Conservation (phyloP, 257 asterid species). For the Verbena officinalis region DNA sequence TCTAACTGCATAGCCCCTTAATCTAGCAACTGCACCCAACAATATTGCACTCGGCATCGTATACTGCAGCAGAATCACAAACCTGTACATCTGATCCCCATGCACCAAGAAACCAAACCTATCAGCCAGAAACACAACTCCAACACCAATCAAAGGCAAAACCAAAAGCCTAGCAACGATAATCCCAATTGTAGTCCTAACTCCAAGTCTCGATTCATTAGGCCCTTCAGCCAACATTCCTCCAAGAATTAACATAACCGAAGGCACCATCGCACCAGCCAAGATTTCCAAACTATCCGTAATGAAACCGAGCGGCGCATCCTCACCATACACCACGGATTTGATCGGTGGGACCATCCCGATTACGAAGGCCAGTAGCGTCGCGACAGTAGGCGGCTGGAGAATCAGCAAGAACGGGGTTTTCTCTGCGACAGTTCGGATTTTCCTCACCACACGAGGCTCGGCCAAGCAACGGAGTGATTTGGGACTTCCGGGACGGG, state of each 20-base stretch:
- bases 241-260: conserved; percentile 88
- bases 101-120: conserved; percentile 48
- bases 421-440: conserved; percentile 72
- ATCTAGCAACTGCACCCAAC: conserved; percentile 90
- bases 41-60: conserved; percentile 87
- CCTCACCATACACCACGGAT: conserved; percentile 64
- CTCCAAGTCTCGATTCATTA: conserved; percentile 73
- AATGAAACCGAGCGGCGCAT: conserved; percentile 72
- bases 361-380: conserved; percentile 66
- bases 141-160: conserved; percentile 71
- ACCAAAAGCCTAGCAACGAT: conserved; percentile 72
- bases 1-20: conserved; percentile 82
- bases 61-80: conserved; percentile 88
- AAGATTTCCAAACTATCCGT: conserved; percentile 79
- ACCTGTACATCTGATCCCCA: conserved; percentile 73
- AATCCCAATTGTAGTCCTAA: conserved; percentile 67
- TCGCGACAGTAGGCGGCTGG: conserved; percentile 89
- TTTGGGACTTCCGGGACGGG: conserved; percentile 51
- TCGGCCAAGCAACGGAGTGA: conserved; percentile 79
- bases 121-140: conserved; percentile 65
- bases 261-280: conserved; percentile 94
- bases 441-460: conserved; percentile 74
- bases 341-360: conserved; percentile 83
- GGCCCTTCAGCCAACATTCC: conserved; percentile 98
- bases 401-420: conserved; percentile 80